Evolutionary conservation across 352 stramenopile species (phyloP).

Genomic region (Phytophthora syringae): DNA sequence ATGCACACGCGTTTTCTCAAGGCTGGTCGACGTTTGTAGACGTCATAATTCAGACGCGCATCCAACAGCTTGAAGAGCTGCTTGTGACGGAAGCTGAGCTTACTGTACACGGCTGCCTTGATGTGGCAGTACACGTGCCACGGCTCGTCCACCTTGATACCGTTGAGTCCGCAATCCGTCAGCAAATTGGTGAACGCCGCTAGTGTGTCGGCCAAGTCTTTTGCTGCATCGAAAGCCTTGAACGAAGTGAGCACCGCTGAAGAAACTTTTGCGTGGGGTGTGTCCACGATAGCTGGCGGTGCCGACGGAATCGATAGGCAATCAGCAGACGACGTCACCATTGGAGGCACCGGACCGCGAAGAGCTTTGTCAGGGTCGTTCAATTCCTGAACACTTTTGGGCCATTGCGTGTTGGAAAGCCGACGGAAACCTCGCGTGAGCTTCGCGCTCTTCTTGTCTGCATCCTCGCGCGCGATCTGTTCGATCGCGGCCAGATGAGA

Average conservation of each 20-base stretch:
- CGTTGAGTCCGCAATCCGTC: slow-evolving; percentile 50
- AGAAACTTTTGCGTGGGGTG: slow-evolving; percentile 8
- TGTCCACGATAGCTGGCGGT: slow-evolving; percentile 8
- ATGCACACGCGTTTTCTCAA: slow-evolving; percentile 65
- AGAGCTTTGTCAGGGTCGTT: slow-evolving; percentile 21
- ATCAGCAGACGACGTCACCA: slow-evolving; percentile 8
- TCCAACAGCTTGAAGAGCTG: slow-evolving; percentile 76
- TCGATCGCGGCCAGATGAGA: slow-evolving; percentile 63
- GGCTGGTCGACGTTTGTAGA: slow-evolving; percentile 55
- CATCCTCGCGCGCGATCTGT: slow-evolving; percentile 67
- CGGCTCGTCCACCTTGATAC: slow-evolving; percentile 46
- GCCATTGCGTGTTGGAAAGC: slow-evolving; percentile 33
- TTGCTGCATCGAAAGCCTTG: slow-evolving; percentile 57
- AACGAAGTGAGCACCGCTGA: slow-evolving; percentile 50
- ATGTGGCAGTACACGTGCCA: slow-evolving; percentile 63
- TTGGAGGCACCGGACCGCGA: neutral
- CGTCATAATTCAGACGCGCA: slow-evolving; percentile 48
- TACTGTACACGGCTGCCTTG: slow-evolving; percentile 53
- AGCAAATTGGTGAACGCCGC: slow-evolving; percentile 49
- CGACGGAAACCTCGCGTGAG: slow-evolving; percentile 43
- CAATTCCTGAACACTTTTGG: slow-evolving; percentile 15
- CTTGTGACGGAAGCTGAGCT: slow-evolving; percentile 70
- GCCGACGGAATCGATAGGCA: slow-evolving; percentile 13
- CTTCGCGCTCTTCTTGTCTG: slow-evolving; percentile 44
- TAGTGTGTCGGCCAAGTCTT: slow-evolving; percentile 61